A percentile compares a stretch with the other conserved stretches of the same genome.
Evolutionary conservation across 345 rosid species (phyloP).

Genomic region (Arabis alpina): DNA sequence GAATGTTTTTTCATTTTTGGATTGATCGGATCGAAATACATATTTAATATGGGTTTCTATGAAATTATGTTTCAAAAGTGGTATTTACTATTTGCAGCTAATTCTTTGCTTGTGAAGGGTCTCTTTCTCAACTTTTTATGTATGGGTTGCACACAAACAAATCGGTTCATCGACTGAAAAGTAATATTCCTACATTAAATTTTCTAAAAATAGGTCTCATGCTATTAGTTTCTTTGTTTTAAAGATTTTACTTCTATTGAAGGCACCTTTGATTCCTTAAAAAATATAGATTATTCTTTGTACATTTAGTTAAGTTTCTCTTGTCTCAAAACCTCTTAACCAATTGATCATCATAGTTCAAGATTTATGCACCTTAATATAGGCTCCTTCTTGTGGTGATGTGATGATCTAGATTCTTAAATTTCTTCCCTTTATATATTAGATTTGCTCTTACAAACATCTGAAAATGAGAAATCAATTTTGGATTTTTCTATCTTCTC

Average conservation of each 20-base stretch:
- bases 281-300: conserved; percentile 33
- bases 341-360: conserved; percentile 12
- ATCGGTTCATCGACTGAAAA: not conserved
- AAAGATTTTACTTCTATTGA: conserved; percentile 34
- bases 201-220: not conserved
- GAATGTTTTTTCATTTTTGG: not conserved
- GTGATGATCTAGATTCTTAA: conserved; percentile 24
- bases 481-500: conserved; percentile 20
- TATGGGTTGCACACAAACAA: conserved; percentile 13
- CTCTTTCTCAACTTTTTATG: conserved; percentile 33
- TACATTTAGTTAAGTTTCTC: conserved; percentile 20
- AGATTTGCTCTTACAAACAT: not conserved
- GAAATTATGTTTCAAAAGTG: not conserved
- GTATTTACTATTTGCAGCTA: not conserved
- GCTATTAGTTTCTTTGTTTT: conserved; percentile 1
- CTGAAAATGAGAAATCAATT: conserved; percentile 31
- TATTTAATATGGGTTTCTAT: not conserved
- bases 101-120: conserved; percentile 40
- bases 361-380: not conserved
- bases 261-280: conserved; percentile 46
- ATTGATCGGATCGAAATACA: not conserved
- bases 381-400: conserved; percentile 27
- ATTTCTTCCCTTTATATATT: not conserved
- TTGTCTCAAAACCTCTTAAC: conserved; percentile 22
- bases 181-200: not conserved